phyloP scores from a whole-genome alignment of 1,284 basidiomycete species.

The Exsudoporus floridanus region DNA sequence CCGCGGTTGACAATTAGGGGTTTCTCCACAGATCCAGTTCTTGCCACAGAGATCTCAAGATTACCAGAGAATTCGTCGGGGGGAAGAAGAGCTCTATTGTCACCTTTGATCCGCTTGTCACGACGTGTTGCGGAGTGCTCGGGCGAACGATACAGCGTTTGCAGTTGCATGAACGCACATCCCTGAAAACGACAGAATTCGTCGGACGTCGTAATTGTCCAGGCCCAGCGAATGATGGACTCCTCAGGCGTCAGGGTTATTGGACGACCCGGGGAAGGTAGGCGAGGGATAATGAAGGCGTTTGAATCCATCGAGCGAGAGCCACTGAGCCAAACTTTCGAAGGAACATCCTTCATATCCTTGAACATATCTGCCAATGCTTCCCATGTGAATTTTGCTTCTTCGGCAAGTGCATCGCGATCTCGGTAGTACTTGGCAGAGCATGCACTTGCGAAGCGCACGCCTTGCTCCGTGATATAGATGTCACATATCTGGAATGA shows the following conservation, averaged over 20 bases:
- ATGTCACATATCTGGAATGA: constrained; percentile 28
- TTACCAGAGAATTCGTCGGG: constrained; percentile 21
- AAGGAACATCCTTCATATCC: constrained; percentile 4
- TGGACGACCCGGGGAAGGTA: constrained; percentile 27
- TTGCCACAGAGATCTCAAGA: neutral
- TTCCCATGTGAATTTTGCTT: constrained; percentile 23
- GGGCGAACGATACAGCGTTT: neutral
- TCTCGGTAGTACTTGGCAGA: constrained; percentile 18
- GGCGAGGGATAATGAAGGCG: constrained; percentile 29
- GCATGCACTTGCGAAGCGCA: constrained; percentile 31
- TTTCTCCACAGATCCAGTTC: constrained; percentile 10
- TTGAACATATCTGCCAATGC: constrained; percentile 23
- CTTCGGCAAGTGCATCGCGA: constrained; percentile 27
- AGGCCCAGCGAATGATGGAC: constrained; percentile 23
- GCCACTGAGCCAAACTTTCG: neutral
- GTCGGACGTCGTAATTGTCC: constrained; percentile 26
- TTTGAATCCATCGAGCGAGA: constrained; percentile 12
- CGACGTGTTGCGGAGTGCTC: constrained; percentile 5
- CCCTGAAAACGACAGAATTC: neutral
- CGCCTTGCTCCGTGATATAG: constrained; percentile 33
- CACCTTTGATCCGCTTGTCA: constrained; percentile 11
- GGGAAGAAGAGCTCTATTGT: constrained; percentile 18
- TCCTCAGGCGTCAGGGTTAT: constrained; percentile 24
- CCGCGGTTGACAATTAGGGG: constrained; percentile 13
- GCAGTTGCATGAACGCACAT: constrained; percentile 1